Base-by-base conservation (phyloP, 306 rosid species). In the Leucaena leucocephala region DNA sequence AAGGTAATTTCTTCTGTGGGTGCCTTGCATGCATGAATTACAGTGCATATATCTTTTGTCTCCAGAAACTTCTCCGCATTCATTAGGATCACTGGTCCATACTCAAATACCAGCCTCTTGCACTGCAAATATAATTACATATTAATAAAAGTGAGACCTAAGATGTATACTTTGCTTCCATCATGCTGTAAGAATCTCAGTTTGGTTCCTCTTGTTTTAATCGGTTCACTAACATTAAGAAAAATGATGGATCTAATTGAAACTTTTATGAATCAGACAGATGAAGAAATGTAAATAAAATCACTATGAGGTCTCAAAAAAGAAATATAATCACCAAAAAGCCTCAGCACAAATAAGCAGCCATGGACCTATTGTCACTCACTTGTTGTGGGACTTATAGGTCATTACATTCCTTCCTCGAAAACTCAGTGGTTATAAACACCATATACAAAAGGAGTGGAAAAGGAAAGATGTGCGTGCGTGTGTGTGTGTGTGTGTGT, bases 1-100 rank as follows among this genome's bases (percentile, higher is more conserved):
- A 76, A 22, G 44, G 76, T 6, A 5, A 11, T 5, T 27, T 59
- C 66, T 27, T 59, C 39, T 1, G 33, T 38, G 19, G 78, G 40
- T 6, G 77, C 78, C 59, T 84, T 82, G 83, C 96, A 95, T 63
- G 98, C 96, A 74, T 90, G 96, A 55, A 93, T 75, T 16, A 80
- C 78, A 13, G 74, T 84, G 93, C 99, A 93, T 79, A 95, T 68
- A 73, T 95, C 94, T 40, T 83, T 81, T 11, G 74, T 79, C 80
- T 91, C 97, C 7, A 95, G 87, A 82, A 88, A 82, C 85, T 91
- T 90, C 90, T 91, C 92, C 27, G 96, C 91, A 82, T 91, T 90
- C 50, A 81, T 69, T 46, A 91, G 79, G 50, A 90, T 17, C 39
- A 89, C 52, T 7, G 97, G 94, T 71, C 96, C 97, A 70, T 88